Evolutionary conservation across 148 eudicot species (phyloP).

Genomic region (Spergularia bocconei): DNA sequence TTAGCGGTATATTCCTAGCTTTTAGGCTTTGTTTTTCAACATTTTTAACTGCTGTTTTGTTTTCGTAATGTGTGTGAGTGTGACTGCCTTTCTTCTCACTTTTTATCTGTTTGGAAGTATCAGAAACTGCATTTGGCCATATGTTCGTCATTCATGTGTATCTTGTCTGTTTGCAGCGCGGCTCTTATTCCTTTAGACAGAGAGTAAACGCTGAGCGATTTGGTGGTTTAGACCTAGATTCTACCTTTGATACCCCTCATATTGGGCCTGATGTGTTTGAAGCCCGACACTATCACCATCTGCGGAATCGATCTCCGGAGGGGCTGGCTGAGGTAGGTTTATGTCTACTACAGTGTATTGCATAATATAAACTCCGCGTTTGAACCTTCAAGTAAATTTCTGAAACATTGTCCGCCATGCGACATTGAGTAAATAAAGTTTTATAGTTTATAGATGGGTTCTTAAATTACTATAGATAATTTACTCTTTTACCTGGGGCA

Average conservation of each 20-base stretch:
- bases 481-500: too few relatives aligned
- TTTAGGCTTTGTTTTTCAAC: slow-evolving; percentile 6
- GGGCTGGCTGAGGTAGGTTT: slow-evolving; percentile 75
- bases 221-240: slow-evolving; percentile 48
- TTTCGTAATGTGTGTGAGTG: background rate
- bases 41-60: background rate
- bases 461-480: too few relatives aligned
- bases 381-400: background rate
- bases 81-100: background rate
- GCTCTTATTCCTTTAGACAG: slow-evolving; percentile 57
- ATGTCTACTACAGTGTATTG: background rate
- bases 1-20: background rate
- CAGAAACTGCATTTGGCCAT: background rate
- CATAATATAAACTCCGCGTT: background rate
- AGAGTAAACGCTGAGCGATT: slow-evolving; percentile 57
- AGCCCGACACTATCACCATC: slow-evolving; percentile 70
- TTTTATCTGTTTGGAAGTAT: slow-evolving; percentile 14
- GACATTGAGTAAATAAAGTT: background rate
- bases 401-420: background rate
- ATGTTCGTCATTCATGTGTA: slow-evolving; percentile 8
- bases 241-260: slow-evolving; percentile 39
- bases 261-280: slow-evolving; percentile 58
- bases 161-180: slow-evolving; percentile 50
- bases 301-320: slow-evolving; percentile 69
- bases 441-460: too few relatives aligned